Conservation (phyloP, 192 early-diverging fungal species). For the Coemansia umbellata region DNA sequence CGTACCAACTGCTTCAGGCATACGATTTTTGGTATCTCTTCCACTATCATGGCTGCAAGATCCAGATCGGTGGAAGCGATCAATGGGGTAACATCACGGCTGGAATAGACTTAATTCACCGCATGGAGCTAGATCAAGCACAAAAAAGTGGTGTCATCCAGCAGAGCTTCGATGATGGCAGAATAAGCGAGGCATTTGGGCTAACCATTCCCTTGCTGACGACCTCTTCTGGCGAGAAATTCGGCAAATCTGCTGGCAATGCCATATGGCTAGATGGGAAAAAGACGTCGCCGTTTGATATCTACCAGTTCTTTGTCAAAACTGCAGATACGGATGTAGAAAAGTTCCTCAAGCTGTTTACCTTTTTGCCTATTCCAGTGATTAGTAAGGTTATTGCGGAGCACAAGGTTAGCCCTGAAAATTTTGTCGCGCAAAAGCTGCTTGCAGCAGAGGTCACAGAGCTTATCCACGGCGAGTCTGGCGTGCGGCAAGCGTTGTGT, state of each 20-base stretch:
- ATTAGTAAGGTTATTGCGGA: slow-evolving; percentile 60
- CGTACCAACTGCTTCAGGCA: slow-evolving; percentile 93
- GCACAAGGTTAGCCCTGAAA: slow-evolving; percentile 64
- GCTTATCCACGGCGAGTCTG: slow-evolving; percentile 80
- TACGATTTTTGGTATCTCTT: slow-evolving; percentile 91
- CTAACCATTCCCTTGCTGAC: slow-evolving; percentile 85
- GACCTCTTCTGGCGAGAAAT: slow-evolving; percentile 88
- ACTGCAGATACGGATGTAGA: slow-evolving; percentile 78
- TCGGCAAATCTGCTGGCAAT: slow-evolving; percentile 96
- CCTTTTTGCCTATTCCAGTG: slow-evolving; percentile 61
- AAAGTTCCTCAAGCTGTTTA: slow-evolving; percentile 74
- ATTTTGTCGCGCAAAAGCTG: slow-evolving; percentile 66
- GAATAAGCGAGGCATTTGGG: slow-evolving; percentile 60
- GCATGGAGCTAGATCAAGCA: slow-evolving; percentile 37
- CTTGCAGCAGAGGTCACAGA: slow-evolving; percentile 86
- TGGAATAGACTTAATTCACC: slow-evolving; percentile 86
- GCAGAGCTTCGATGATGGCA: not conserved
- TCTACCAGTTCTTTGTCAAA: slow-evolving; percentile 94
- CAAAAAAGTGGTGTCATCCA: slow-evolving; percentile 1
- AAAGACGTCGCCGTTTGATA: slow-evolving; percentile 78
- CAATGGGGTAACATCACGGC: slow-evolving; percentile 98
- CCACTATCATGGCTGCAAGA: slow-evolving; percentile 40
- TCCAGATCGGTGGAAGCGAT: slow-evolving; percentile 87
- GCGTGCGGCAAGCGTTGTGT: slow-evolving; percentile 61
- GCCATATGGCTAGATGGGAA: slow-evolving; percentile 87